Percentiles rank a stretch among this genome's conserved stretches.
Evolutionary conservation across 495 filamentous ascomycete genomes (phyloP).

Genomic region (Evansstolkia leycettana): DNA sequence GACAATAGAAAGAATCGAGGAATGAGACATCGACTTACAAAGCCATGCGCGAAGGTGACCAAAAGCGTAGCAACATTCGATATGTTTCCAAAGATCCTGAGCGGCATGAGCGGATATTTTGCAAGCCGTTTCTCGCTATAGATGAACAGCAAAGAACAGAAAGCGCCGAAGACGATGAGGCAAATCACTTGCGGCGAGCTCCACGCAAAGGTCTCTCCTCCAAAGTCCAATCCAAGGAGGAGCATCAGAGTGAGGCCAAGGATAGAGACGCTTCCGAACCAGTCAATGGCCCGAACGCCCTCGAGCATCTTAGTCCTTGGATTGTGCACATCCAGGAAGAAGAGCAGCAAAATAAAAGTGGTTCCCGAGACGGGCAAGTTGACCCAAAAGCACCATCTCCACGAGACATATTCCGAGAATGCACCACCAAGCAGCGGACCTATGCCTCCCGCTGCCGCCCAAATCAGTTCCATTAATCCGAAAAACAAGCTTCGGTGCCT

Average conservation of each 20-base stretch:
- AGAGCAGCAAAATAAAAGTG: slow-evolving; percentile 42
- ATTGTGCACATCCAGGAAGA: slow-evolving; percentile 49
- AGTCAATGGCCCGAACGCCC: slow-evolving; percentile 68
- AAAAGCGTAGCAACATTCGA: slow-evolving; percentile 47
- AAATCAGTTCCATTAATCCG: slow-evolving; percentile 41
- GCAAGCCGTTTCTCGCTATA: slow-evolving; percentile 60
- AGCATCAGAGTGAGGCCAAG: slow-evolving; percentile 65
- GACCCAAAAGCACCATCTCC: slow-evolving; percentile 65
- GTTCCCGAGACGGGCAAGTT: slow-evolving; percentile 51
- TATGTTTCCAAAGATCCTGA: slow-evolving; percentile 46
- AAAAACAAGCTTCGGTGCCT: slow-evolving; percentile 40
- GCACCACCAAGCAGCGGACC: slow-evolving; percentile 61
- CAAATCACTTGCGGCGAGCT: slow-evolving; percentile 61
- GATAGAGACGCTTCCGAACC: slow-evolving; percentile 57
- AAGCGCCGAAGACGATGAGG: slow-evolving; percentile 58
- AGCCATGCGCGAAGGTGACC: slow-evolving; percentile 40
- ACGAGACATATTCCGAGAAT: slow-evolving; percentile 48
- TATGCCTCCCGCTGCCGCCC: slow-evolving; percentile 43
- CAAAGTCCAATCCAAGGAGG: slow-evolving; percentile 64
- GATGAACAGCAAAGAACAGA: slow-evolving; percentile 51
- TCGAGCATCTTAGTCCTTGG: slow-evolving; percentile 41
- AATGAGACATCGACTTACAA: slow-evolving; percentile 23
- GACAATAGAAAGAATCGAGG: background rate
- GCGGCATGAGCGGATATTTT: slow-evolving; percentile 64
- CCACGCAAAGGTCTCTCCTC: slow-evolving; percentile 64